Conservation (phyloP, 2,329 filamentous ascomycete genomes). For the Stylonectria norvegica region DNA sequence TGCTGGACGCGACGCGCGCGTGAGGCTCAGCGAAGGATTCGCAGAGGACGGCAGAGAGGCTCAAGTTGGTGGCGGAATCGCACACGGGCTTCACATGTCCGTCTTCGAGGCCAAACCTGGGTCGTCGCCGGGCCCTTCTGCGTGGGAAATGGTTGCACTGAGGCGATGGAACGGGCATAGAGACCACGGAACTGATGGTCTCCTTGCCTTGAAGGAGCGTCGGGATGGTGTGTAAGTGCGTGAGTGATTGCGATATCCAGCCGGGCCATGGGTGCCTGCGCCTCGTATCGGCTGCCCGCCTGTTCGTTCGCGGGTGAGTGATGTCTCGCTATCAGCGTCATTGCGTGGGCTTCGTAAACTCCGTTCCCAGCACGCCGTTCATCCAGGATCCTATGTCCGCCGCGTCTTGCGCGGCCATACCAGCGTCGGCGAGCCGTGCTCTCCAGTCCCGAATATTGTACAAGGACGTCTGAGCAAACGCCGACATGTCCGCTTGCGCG, state of each 20-base stretch:
- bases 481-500: constrained; percentile 10
- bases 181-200: constrained; percentile 15
- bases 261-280: constrained; percentile 4
- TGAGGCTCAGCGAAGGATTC: constrained; percentile 21
- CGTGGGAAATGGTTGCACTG: constrained; percentile 8
- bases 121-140: constrained; percentile 20
- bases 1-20: constrained; percentile 12
- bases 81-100: too few relatives aligned
- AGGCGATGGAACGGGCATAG: too few relatives aligned
- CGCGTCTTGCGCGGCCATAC: constrained; percentile 22
- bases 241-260: constrained; percentile 10
- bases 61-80: too few relatives aligned
- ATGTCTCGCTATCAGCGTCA: too few relatives aligned
- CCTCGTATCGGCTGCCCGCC: constrained; percentile 16
- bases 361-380: constrained; percentile 30
- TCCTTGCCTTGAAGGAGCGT: constrained; percentile 6
- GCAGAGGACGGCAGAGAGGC: too few relatives aligned
- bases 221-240: constrained; percentile 19
- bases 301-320: constrained; percentile 8
- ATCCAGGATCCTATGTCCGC: constrained; percentile 29
- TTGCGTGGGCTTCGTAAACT: constrained; percentile 26
- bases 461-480: constrained; percentile 14
- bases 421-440: constrained; percentile 20
- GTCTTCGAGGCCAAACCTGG: too few relatives aligned
- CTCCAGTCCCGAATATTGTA: constrained; percentile 29